These are phyloP conservation scores for Austropuccinia psidii DNA, from an alignment of 1,284 basidiomycete genomes.

Conservation along the genomic window DNA sequence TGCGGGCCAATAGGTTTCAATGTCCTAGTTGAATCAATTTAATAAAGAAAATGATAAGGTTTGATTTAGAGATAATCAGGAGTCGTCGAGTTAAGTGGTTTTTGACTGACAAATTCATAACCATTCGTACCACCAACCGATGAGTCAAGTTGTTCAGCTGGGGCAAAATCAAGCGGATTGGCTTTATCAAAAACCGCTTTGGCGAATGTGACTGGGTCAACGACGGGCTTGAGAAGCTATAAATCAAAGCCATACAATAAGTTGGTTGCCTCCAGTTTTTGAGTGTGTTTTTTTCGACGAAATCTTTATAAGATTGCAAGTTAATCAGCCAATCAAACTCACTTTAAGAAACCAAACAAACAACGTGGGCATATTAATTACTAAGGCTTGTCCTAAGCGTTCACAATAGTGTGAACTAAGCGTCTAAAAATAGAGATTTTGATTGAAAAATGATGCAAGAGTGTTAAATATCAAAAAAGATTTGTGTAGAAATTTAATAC, in stretches of 20 bases:
- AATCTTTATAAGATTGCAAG: background rate
- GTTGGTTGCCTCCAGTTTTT: background rate
- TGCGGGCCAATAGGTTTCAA: slow-evolving; percentile 24
- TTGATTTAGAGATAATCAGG: too few relatives aligned
- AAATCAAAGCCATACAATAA: background rate
- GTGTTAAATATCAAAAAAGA: background rate
- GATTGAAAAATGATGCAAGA: background rate
- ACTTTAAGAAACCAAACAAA: slow-evolving; percentile 36
- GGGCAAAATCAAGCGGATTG: slow-evolving; percentile 21
- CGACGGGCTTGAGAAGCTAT: slow-evolving; percentile 28
- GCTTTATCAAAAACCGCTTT: slow-evolving; percentile 35
- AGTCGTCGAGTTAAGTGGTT: too few relatives aligned
- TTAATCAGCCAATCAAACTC: background rate
- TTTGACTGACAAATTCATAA: slow-evolving; percentile 17
- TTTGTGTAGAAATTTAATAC: background rate
- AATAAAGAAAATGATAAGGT: too few relatives aligned
- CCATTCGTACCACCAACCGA: slow-evolving; percentile 26
- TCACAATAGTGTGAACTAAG: slow-evolving; percentile 33
- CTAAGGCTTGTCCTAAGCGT: slow-evolving; percentile 30
- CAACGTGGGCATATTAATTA: slow-evolving; percentile 34
- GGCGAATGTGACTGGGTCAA: slow-evolving; percentile 30
- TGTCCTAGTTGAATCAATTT: background rate
- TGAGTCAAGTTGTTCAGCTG: slow-evolving; percentile 28
- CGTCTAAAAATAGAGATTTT: background rate
- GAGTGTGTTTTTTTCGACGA: background rate